Base-by-base conservation (phyloP, 306 rosid species). In the Prunus davidiana region DNA sequence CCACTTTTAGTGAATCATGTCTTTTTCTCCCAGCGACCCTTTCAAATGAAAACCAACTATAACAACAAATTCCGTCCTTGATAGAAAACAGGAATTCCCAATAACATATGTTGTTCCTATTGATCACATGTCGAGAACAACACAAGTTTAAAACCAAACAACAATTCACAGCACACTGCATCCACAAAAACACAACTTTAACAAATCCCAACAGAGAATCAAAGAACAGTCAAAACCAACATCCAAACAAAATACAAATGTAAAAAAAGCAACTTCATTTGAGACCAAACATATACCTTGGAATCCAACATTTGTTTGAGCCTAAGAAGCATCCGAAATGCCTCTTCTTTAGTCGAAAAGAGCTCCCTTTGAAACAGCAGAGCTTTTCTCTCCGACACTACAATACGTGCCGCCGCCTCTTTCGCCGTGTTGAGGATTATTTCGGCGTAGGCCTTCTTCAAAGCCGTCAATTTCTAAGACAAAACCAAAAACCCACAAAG, bases 401-500 rank as follows among this genome's bases (percentile, higher is more conserved):
- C 80, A 54, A 92, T 83, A 3, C 97, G 88, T 64, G 91, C 91
- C 68, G 96, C 97, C 12, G 97, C 90, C 52, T 92, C 96, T 80
- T 92, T 92, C 12, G 96, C 96, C 66, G 93, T 90, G 73, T 92
- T 87, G 6, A 92, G 92, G 12, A 92, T 90, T 69, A 87, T 88
- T 78, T 92, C 96, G 45, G 93, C 96, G 61, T 92, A 92, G 0
- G 93, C 97, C 86, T 86, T 92, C 91, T 92, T 90, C 85, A 90
- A 81, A 15, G 96, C 93, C 82, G 84, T 86, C 88, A 90, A 79
- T 86, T 92, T 92, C 97, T 92, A 87, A 67, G 46, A 69, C 50
- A n/a, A n/a, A n/a, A 28, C 63, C 52, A 43, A 60, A 67, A 62
- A 66, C 34, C 74, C 30, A 60, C 2, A 24, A 8, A 64, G 25